Percentiles rank a stretch among this genome's conserved stretches.
Evolutionary conservation across 345 rosid genomes (phyloP).

Genomic region (Corymbia maculata): DNA sequence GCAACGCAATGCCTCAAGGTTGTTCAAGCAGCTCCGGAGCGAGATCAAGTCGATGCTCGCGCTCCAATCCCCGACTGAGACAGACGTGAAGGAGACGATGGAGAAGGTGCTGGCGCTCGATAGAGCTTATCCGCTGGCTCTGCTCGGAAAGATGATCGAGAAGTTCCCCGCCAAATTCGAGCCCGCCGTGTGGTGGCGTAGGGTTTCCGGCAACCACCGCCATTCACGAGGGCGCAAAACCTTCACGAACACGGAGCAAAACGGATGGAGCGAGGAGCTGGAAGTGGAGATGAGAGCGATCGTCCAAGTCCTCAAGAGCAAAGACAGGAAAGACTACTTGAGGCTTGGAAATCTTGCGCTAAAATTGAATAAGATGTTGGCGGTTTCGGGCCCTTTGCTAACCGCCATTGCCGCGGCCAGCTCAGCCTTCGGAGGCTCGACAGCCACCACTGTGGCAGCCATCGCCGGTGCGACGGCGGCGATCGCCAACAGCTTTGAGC

Average conservation of each 20-base stretch:
- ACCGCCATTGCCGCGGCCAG: slow-evolving; percentile 20
- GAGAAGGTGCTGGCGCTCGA: slow-evolving; percentile 21
- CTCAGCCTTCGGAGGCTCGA: slow-evolving; percentile 7
- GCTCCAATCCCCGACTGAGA: background rate
- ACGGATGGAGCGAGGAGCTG: slow-evolving; percentile 25
- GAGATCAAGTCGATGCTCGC: slow-evolving; percentile 5
- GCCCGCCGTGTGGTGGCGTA: slow-evolving; percentile 27
- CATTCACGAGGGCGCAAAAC: background rate
- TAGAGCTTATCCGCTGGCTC: slow-evolving; percentile 27
- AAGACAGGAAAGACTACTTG: slow-evolving; percentile 28
- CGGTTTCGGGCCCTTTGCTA: slow-evolving; percentile 31
- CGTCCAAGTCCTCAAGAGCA: slow-evolving; percentile 11
- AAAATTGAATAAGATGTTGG: slow-evolving; percentile 33
- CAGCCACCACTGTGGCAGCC: slow-evolving; percentile 9
- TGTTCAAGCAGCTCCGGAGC: slow-evolving; percentile 13
- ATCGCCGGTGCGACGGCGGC: slow-evolving; percentile 23
- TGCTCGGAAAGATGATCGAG: slow-evolving; percentile 25
- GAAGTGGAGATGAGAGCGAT: slow-evolving; percentile 29
- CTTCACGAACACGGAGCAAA: background rate
- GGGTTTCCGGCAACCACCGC: background rate
- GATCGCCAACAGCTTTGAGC: slow-evolving; percentile 23
- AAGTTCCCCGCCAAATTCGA: slow-evolving; percentile 18
- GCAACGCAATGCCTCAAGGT: slow-evolving; percentile 20
- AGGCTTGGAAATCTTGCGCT: slow-evolving; percentile 26
- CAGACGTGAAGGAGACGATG: slow-evolving; percentile 6